Evolutionary conservation across 2,329 filamentous ascomycete species (phyloP).

Genomic region (Dactylellina drechsleri): DNA sequence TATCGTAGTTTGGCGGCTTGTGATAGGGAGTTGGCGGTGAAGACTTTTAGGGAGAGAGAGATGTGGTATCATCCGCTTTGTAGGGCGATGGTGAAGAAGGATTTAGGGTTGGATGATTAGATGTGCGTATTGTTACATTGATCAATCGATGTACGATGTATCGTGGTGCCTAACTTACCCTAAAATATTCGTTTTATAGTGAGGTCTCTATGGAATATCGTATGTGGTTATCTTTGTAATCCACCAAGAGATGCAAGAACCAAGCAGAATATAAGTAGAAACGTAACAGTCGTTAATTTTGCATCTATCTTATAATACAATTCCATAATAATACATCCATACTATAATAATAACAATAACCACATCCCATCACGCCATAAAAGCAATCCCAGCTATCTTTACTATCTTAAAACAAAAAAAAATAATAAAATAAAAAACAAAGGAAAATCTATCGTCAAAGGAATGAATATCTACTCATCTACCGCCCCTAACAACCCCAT

Average conservation of each 20-base stretch:
- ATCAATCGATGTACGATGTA: no score
- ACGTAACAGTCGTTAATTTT: slow-evolving; percentile 2
- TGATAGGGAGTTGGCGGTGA: slow-evolving; percentile 77
- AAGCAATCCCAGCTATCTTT: no score
- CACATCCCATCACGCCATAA: no score
- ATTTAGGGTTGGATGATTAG: slow-evolving; percentile 67
- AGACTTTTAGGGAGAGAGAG: slow-evolving; percentile 85
- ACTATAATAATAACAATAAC: no score
- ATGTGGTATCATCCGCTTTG: slow-evolving; percentile 98
- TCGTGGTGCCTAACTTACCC: no score
- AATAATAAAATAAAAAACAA: slow-evolving; percentile 2
- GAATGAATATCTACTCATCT: slow-evolving; percentile 30
- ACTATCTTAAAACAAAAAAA: not conserved
- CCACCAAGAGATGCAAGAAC: no score
- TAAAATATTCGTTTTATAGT: no score
- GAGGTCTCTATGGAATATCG: no score
- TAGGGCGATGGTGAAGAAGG: slow-evolving; percentile 84
- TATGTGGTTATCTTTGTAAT: no score
- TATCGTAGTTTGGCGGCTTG: slow-evolving; percentile 79
- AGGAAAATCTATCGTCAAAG: slow-evolving; percentile 28
- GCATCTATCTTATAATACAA: not conserved
- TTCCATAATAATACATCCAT: no score
- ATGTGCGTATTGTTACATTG: no score
- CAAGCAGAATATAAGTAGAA: no score
- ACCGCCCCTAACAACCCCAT: slow-evolving; percentile 35